Conservation (phyloP, 2,329 filamentous ascomycete genomes). For the Massarina eburnea region DNA sequence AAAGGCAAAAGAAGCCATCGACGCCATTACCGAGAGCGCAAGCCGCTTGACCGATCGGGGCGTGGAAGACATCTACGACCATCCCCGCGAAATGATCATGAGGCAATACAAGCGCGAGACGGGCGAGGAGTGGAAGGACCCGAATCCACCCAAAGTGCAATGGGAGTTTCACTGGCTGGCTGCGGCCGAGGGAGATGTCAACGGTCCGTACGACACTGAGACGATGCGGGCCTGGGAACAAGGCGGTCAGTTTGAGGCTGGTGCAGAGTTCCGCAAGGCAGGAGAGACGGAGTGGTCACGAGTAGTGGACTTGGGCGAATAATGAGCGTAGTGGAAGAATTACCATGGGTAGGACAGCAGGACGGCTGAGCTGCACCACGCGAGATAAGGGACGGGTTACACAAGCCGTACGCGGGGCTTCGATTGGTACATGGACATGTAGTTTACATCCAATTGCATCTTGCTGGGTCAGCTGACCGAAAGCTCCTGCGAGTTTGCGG, state of each 20-base stretch:
- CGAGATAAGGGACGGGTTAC: too few species aligned
- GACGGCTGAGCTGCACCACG: too few species aligned
- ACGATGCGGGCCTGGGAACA: constrained; percentile 92
- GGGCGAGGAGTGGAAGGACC: constrained; percentile 78
- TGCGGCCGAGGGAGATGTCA: constrained; percentile 74
- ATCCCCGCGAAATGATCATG: constrained; percentile 79
- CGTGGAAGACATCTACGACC: constrained; percentile 87
- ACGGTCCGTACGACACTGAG: constrained; percentile 82
- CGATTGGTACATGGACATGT: too few species aligned
- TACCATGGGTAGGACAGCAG: not conserved
- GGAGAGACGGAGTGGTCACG: constrained; percentile 48
- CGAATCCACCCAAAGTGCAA: constrained; percentile 48
- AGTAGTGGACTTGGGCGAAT: constrained; percentile 42
- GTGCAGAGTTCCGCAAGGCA: constrained; percentile 62
- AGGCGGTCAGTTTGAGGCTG: constrained; percentile 89
- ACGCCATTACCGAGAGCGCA: constrained; percentile 84
- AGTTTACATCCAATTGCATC: not conserved
- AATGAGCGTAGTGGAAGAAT: constrained; percentile 3
- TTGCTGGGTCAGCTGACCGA: constrained; percentile 30
- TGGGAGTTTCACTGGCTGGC: constrained; percentile 97
- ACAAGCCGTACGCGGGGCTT: too few species aligned
- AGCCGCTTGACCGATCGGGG: constrained; percentile 83
- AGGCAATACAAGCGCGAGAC: constrained; percentile 83
- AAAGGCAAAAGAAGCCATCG: constrained; percentile 71
- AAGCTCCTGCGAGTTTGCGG: constrained; percentile 30